phyloP scores from a whole-genome alignment of 352 stramenopile genomes.

The Phytophthora chlamydospora region DNA sequence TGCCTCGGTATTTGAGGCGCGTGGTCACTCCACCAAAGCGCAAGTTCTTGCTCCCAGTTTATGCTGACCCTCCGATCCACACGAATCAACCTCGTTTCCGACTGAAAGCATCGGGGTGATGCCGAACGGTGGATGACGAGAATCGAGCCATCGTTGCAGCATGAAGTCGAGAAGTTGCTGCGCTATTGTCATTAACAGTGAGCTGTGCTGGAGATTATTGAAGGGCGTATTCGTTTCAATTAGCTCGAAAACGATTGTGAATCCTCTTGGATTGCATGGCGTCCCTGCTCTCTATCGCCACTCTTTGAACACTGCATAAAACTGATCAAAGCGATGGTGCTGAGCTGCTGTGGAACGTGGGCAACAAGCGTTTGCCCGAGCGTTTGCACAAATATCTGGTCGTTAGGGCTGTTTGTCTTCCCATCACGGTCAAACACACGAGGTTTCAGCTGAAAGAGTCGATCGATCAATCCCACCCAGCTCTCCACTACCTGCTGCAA shows the following conservation, averaged over 20 bases:
- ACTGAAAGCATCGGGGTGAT: background rate
- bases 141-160: slow-evolving; percentile 23
- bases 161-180: slow-evolving; percentile 13
- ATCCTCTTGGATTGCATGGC: slow-evolving; percentile 9
- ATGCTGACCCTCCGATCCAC: background rate
- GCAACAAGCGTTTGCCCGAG: background rate
- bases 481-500: background rate
- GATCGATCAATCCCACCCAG: slow-evolving; percentile 14
- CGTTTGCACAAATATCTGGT: slow-evolving; percentile 3
- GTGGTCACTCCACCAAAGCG: slow-evolving; percentile 25
- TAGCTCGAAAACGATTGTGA: slow-evolving; percentile 12
- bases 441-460: slow-evolving; percentile 12
- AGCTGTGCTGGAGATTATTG: slow-evolving; percentile 4
- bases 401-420: background rate
- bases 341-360: slow-evolving; percentile 16
- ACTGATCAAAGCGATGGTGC: background rate
- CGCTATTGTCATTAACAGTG: slow-evolving; percentile 6
- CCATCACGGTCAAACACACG: background rate
- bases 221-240: slow-evolving; percentile 6
- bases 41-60: background rate
- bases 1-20: slow-evolving; percentile 10
- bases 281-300: slow-evolving; percentile 12
- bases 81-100: background rate
- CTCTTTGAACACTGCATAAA: slow-evolving; percentile 12
- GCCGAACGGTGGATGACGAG: slow-evolving; percentile 16